Percentiles rank a stretch among this genome's conserved stretches.
Evolutionary conservation across 1,139 yeast species (phyloP).

Genomic region (Protomyces inundatus): DNA sequence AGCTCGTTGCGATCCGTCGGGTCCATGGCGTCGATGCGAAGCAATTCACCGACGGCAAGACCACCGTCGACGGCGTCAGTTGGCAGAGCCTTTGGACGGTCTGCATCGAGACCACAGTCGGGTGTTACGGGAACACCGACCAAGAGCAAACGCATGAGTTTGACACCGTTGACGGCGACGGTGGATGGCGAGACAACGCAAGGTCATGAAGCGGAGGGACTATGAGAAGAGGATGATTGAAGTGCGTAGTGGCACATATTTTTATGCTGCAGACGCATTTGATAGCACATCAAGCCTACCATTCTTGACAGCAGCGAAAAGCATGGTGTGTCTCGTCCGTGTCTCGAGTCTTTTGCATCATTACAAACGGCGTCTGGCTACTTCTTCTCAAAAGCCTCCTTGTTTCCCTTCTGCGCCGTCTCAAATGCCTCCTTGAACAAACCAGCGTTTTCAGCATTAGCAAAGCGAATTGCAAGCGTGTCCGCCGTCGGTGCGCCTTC

Average conservation of each 20-base stretch:
- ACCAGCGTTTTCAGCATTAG: conserved; percentile 92
- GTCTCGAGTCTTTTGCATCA: no score
- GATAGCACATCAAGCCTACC: no score
- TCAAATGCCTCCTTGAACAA: conserved; percentile 89
- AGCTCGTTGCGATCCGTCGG: background rate
- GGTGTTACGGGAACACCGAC: no score
- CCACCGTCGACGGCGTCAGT: background rate
- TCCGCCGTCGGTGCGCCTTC: conserved; percentile 96
- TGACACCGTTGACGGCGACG: no score
- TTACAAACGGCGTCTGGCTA: background rate
- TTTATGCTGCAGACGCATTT: no score
- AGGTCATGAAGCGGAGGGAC: no score
- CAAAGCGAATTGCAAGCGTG: conserved; percentile 94
- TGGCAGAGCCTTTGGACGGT: background rate
- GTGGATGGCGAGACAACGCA: no score
- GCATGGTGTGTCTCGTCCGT: no score
- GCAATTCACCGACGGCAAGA: background rate
- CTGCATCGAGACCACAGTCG: background rate
- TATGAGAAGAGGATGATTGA: no score
- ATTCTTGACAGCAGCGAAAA: no score
- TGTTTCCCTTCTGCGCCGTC: conserved; percentile 65
- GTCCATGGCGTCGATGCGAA: background rate
- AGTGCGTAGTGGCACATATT: no score
- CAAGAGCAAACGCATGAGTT: no score
- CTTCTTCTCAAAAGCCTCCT: conserved; percentile 34